Evolutionary conservation across 83 land plant genomes (phyloP).

Genomic region (Isoetes engelmannii): DNA sequence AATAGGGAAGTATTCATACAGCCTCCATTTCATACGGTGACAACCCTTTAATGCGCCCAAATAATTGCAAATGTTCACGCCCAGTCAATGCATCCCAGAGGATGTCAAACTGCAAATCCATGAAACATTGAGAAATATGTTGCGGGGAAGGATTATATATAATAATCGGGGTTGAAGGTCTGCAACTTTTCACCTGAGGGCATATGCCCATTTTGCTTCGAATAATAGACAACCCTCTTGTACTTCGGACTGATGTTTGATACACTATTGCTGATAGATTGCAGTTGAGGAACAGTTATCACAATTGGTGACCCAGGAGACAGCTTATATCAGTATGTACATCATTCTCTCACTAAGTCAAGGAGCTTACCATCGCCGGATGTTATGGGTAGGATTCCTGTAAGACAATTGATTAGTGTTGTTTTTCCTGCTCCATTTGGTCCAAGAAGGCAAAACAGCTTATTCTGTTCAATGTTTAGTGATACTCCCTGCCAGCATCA

Average conservation of each 20-base stretch:
- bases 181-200: conserved; percentile 61
- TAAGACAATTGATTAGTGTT: conserved; percentile 84
- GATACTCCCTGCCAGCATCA: conserved; percentile 59
- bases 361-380: conserved; percentile 77
- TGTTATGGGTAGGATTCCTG: conserved; percentile 85
- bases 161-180: background rate
- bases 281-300: background rate
- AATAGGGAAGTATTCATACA: conserved; percentile 15
- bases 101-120: conserved; percentile 65
- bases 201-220: conserved; percentile 86
- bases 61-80: conserved; percentile 35
- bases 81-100: conserved; percentile 77
- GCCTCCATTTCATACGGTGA: conserved; percentile 14
- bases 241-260: conserved; percentile 71
- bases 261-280: conserved; percentile 61
- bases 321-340: too few relatives aligned
- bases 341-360: too few relatives aligned
- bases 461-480: conserved; percentile 79
- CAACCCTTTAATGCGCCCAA: conserved; percentile 43
- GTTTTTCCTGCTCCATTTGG: conserved; percentile 99
- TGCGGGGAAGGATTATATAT: background rate
- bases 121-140: background rate
- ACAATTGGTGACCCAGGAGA: too few relatives aligned
- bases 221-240: conserved; percentile 69
- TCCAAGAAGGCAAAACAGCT: conserved; percentile 92